These are phyloP conservation scores for Neocatenulostroma microsporum DNA, from an alignment of 2,329 filamentous ascomycete species.

Conservation along the genomic window DNA sequence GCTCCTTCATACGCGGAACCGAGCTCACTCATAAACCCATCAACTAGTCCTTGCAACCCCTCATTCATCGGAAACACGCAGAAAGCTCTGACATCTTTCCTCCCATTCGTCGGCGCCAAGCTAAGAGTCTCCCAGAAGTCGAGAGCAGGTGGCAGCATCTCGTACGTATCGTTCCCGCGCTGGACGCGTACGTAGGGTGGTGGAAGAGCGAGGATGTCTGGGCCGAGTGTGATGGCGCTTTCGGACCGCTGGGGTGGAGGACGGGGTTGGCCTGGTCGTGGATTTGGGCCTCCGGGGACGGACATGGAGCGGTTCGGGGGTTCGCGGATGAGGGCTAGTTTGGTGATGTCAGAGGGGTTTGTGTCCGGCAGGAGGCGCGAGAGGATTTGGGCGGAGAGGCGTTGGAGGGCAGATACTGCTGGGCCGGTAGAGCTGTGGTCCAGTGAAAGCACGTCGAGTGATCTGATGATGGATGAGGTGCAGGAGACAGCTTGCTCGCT, in stretches of 20 bases:
- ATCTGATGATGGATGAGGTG: conserved; percentile 6
- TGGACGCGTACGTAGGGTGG: conserved; percentile 66
- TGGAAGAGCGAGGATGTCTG: conserved; percentile 52
- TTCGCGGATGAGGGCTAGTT: conserved; percentile 22
- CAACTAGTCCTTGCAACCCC: conserved; percentile 54
- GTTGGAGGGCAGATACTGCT: conserved; percentile 1
- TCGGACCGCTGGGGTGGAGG: conserved; percentile 22
- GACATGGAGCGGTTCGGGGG: conserved; percentile 11
- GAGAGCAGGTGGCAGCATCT: conserved; percentile 65
- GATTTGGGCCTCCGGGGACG: conserved; percentile 13
- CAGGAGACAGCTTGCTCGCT: conserved; percentile 24
- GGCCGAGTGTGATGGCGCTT: conserved; percentile 19
- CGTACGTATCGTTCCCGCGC: conserved; percentile 60
- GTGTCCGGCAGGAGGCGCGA: conserved; percentile 11
- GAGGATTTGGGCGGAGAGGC: conserved; percentile 5
- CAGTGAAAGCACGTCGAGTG: conserved; percentile 1
- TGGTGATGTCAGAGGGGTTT: conserved; percentile 19
- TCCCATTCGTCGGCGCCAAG: conserved; percentile 60
- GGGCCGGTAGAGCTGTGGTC: not conserved
- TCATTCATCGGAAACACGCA: conserved; percentile 63
- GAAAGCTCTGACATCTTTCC: conserved; percentile 62
- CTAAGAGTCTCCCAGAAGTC: conserved; percentile 77
- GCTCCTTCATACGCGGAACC: conserved; percentile 65
- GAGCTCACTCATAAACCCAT: conserved; percentile 59
- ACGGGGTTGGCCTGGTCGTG: conserved; percentile 23